Base-by-base conservation (phyloP, 805 yeast genomes). In the Candida peoriensis region DNA sequence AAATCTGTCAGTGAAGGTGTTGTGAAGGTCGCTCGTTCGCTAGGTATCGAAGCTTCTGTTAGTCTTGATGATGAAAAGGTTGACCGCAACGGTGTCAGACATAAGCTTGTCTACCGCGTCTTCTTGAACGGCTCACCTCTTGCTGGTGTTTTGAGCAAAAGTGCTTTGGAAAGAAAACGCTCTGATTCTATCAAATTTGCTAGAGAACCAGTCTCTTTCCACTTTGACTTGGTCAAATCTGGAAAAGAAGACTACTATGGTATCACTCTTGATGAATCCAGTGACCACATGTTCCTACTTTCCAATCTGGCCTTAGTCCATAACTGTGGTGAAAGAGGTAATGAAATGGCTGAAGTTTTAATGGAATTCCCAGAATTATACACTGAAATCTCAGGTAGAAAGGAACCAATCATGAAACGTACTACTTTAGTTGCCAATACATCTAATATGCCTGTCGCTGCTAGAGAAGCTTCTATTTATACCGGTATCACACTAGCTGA, bases 381-480 rank as follows among this genome's bases (percentile, higher is more conserved):
- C 64, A 89, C 96, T 39, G 96, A 88, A 63, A 70, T 87, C 39
- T 74, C 78, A 40, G 98, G 97, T 50, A 80, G 85, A 56, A 85
- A 89, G 68, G 99, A 93, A 70, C 97, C 97, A 47, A 93, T 93
- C 60, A 93, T 93, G 97, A 93, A 94, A 72, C 95, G 99, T 73
- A 93, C 99, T 26, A 84, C 97, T 24, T 76, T 93, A 62, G 98
- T 93, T 35, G 99, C 99, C 31, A 93, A 93, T 64, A 93, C 99
- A 29, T 90, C 97, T 27, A 93, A 93, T 64, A 93, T 93, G 99
- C 99, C 99, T 36, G 99, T 93, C 54, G 99, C 99, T 44, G 98
- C 98, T 8, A 84, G 99, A 78, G 99, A 93, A 67, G 99, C 99
- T 32, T 93, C 98, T 22, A 93, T 93, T 55, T 93, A 93, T 68